These are phyloP conservation scores for Bidens hawaiensis DNA, from an alignment of 140 eudicot genomes.

Conservation along the genomic window DNA sequence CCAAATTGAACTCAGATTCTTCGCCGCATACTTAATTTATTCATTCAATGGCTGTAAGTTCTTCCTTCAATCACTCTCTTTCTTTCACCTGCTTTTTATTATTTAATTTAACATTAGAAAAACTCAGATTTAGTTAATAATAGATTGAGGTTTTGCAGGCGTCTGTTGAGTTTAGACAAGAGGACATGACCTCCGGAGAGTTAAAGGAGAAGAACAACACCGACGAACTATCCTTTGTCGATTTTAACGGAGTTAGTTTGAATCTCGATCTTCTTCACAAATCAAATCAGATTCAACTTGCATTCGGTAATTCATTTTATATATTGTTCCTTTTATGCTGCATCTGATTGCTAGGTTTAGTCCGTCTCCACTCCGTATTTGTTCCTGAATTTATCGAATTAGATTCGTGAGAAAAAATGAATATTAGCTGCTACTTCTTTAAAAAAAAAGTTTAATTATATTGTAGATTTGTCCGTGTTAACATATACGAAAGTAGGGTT, in stretches of 20 bases:
- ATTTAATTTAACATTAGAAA: too few species aligned
- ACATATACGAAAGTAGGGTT: background rate
- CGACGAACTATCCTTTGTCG: conserved; percentile 59
- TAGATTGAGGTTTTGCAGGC: conserved; percentile 48
- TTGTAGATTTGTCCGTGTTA: too few species aligned
- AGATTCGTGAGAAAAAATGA: conserved; percentile 6
- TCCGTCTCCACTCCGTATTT: background rate
- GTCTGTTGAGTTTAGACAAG: conserved; percentile 51
- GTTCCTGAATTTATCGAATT: background rate
- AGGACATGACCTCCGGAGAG: conserved; percentile 30
- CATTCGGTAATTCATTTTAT: conserved; percentile 32
- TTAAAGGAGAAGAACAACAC: conserved; percentile 52
- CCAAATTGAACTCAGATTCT: too few species aligned
- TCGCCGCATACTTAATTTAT: too few species aligned
- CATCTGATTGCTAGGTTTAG: conserved; percentile 1
- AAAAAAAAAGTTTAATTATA: background rate
- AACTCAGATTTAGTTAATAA: too few species aligned
- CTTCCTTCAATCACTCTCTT: too few species aligned
- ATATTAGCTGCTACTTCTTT: background rate
- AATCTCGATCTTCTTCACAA: conserved; percentile 41
- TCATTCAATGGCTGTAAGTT: too few species aligned
- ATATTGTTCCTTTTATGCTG: background rate
- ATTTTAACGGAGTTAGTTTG: conserved; percentile 33
- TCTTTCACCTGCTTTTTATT: too few species aligned
- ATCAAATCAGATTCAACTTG: conserved; percentile 38